A percentile compares a stretch with the other conserved stretches of the same genome.
These are phyloP conservation scores for Mycena albidolilacea DNA, from an alignment of 768 basidiomycete species.

Conservation along the genomic window DNA sequence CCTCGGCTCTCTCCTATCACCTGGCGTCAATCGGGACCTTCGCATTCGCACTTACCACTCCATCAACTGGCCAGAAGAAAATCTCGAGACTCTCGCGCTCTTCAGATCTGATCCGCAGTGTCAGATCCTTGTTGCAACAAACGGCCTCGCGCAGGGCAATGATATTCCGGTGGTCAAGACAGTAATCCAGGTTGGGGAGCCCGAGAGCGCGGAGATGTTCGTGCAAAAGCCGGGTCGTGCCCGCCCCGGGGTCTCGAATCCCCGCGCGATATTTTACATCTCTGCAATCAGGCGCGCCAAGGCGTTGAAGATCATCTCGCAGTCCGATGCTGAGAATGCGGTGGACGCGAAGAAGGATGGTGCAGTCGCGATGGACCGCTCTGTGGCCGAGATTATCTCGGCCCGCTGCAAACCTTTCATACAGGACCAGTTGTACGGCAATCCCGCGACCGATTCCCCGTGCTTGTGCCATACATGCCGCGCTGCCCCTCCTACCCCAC, in stretches of 20 bases:
- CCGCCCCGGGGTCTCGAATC: neutral
- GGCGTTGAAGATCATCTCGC: neutral
- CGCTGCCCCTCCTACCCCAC: neutral
- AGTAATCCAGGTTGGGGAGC: slow-evolving; percentile 19
- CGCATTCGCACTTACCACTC: slow-evolving; percentile 5
- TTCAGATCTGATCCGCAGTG: neutral
- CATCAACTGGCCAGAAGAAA: slow-evolving; percentile 11
- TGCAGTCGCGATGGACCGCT: neutral
- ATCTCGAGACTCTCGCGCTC: neutral
- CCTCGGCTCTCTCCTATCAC: slow-evolving; percentile 16
- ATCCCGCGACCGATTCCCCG: neutral
- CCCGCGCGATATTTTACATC: slow-evolving; percentile 23
- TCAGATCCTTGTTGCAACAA: slow-evolving; percentile 18
- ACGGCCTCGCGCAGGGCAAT: neutral
- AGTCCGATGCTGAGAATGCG: slow-evolving; percentile 13
- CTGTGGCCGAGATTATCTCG: slow-evolving; percentile 1
- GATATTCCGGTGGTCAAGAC: slow-evolving; percentile 17
- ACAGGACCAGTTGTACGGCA: slow-evolving; percentile 10
- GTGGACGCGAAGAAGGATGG: slow-evolving; percentile 11
- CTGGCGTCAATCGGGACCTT: neutral
- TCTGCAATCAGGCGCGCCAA: neutral
- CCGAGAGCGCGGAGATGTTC: neutral
- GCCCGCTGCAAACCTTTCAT: neutral
- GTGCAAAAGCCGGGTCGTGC: slow-evolving; percentile 19
- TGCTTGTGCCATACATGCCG: neutral